These are phyloP conservation scores for Phytopythium aichiense DNA, from an alignment of 352 stramenopile genomes.

Conservation along the genomic window DNA sequence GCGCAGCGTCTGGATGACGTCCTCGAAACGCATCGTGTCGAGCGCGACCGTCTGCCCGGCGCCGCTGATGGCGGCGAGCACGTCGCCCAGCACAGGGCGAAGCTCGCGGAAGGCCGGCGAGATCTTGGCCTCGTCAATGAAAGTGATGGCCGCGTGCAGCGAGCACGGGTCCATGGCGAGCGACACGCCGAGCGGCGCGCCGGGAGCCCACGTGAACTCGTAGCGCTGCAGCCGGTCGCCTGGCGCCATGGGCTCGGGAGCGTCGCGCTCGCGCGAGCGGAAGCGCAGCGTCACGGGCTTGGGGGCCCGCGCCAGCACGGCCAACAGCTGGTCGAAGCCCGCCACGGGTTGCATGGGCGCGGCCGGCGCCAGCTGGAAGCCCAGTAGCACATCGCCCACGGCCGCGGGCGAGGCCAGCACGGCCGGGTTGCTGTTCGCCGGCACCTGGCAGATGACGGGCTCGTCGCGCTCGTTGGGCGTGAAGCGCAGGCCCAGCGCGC, in stretches of 20 bases:
- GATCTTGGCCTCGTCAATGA: constrained; percentile 56
- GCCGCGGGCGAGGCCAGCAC: constrained; percentile 45
- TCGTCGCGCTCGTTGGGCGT: constrained; percentile 62
- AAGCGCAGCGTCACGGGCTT: constrained; percentile 67
- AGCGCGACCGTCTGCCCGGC: constrained; percentile 22
- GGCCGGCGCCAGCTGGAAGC: constrained; percentile 30
- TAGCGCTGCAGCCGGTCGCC: constrained; percentile 42
- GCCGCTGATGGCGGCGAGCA: constrained; percentile 49
- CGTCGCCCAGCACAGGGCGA: constrained; percentile 53
- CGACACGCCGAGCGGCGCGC: constrained; percentile 58
- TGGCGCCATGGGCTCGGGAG: constrained; percentile 31
- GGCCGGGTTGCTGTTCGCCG: constrained; percentile 32
- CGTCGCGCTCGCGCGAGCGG: constrained; percentile 44
- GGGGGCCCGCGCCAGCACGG: constrained; percentile 43
- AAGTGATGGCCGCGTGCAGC: constrained; percentile 64
- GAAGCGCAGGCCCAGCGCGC: constrained; percentile 61
- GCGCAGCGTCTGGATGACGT: constrained; percentile 48
- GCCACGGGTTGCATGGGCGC: too few species aligned
- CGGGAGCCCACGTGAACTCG: constrained; percentile 48
- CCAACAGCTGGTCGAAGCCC: constrained; percentile 47
- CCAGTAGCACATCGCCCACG: constrained; percentile 63
- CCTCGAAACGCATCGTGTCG: constrained; percentile 67
- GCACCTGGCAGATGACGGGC: constrained; percentile 72
- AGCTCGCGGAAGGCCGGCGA: constrained; percentile 46
- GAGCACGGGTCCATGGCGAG: constrained; percentile 76